Evolutionary conservation across 345 rosid species (phyloP).

Genomic region (Fremontodendron californicum): DNA sequence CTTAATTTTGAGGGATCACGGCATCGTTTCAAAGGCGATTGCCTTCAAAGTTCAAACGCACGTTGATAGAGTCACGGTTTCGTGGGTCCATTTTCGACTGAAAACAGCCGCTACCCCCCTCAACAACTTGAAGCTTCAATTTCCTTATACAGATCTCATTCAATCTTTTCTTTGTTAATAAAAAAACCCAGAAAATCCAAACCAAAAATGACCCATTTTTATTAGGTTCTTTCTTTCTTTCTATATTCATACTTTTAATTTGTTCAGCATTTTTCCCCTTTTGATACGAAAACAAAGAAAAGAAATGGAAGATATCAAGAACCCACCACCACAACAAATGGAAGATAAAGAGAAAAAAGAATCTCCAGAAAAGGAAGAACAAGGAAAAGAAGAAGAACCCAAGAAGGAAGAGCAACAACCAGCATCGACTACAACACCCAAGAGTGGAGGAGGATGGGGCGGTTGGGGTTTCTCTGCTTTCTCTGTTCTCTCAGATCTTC

Average conservation of each 20-base stretch:
- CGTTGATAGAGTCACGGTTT: constrained; percentile 12
- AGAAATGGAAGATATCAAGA: constrained; percentile 45
- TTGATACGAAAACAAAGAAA: neutral
- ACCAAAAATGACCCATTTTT: neutral
- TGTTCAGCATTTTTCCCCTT: neutral
- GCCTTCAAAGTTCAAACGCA: constrained; percentile 14
- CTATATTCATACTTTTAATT: neutral
- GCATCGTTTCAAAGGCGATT: neutral
- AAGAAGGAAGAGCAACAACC: constrained; percentile 20
- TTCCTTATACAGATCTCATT: constrained; percentile 17
- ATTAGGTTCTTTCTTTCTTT: neutral
- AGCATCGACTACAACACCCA: constrained; percentile 9
- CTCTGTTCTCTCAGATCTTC: constrained; percentile 84
- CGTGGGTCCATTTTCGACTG: constrained; percentile 16
- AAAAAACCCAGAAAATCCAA: neutral
- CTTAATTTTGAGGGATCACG: neutral
- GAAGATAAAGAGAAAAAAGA: constrained; percentile 21
- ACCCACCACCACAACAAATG: constrained; percentile 10
- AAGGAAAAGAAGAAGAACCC: constrained; percentile 23
- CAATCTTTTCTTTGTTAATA: neutral
- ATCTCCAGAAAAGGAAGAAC: constrained; percentile 17
- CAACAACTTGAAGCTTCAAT: constrained; percentile 9
- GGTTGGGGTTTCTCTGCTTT: constrained; percentile 86
- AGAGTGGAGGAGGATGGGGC: constrained; percentile 60
- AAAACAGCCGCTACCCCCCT: neutral